Evolutionary conservation across 768 basidiomycete species (phyloP), one percentile per base, ranked within the genome.

Genomic region (Panaeolus papilionaceus): DNA sequence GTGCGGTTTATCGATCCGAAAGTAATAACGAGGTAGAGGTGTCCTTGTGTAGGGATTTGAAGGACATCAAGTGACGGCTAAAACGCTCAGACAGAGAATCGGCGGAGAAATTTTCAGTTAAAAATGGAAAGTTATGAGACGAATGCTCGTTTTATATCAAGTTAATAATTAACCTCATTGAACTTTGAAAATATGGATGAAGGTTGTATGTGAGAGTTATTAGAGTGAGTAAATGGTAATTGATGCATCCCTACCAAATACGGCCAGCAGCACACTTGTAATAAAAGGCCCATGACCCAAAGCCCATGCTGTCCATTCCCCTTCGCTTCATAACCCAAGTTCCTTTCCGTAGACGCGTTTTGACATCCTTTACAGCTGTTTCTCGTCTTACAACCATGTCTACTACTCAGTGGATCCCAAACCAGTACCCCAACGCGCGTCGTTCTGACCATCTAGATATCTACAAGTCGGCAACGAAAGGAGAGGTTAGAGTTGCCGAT

Each of bases 381-480:
- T 65, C 73, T 16, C 73, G 74, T 49, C 69, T 74, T 40, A 67
- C 68, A 64, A 76, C 69, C 4, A 81, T 85, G 80, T 61, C 80
- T 9, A 74, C 80, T 16, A 84, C 83, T 8, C 75, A 80, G 7
- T 92, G 89, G 89, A 79, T 71, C 12, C 81, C 88, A 20, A 83
- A 86, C 70, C 74, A 74, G 33, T 94, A 94, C 74, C 94, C 94
- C 0, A 63, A 76, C 8, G 84, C 91, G 33, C 88, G 86, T 65
- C 86, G 92, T 63, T 87, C 86, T 7, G 87, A 91, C 72, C 87
- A 90, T 73, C 79, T 88, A 61, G 90, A 93, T 75, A 75, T 83
- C 39, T 95, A 92, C 80, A 84, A 89, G 75, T 91, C 88, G 76
- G 85, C 87, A 71, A 76, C 79, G 54, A 77, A 82, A n/a, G 92